Evolutionary conservation across 768 basidiomycete genomes (phyloP).

Genomic region (Pisolithus sp.): DNA sequence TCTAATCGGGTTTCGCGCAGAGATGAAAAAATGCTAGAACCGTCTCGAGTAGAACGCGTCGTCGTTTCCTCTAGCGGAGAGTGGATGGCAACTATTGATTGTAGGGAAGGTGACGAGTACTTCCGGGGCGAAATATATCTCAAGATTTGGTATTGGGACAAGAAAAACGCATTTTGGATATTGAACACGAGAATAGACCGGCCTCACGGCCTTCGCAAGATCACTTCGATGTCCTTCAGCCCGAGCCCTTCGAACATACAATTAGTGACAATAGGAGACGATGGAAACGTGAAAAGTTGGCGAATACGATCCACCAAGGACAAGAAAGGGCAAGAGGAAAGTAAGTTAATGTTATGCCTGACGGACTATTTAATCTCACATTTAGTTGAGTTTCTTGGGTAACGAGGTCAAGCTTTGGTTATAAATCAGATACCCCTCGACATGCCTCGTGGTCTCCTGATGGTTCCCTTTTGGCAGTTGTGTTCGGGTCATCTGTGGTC

Average conservation of each 20-base stretch:
- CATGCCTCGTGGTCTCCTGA: slow-evolving; percentile 78
- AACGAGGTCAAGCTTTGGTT: slow-evolving; percentile 63
- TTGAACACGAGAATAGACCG: slow-evolving; percentile 87
- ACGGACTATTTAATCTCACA: neutral
- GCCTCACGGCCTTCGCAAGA: slow-evolving; percentile 65
- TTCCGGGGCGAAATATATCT: slow-evolving; percentile 69
- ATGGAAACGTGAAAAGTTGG: slow-evolving; percentile 81
- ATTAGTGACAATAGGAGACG: slow-evolving; percentile 70
- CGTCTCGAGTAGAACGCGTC: slow-evolving; percentile 65
- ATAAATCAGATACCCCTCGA: slow-evolving; percentile 61
- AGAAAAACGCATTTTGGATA: slow-evolving; percentile 52
- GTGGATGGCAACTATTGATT: slow-evolving; percentile 93
- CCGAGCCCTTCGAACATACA: slow-evolving; percentile 36
- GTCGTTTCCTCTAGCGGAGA: slow-evolving; percentile 61
- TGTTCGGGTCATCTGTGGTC: slow-evolving; percentile 58
- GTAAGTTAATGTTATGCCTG: slow-evolving; percentile 30
- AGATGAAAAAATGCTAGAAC: slow-evolving; percentile 71
- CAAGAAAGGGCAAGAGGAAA: slow-evolving; percentile 45
- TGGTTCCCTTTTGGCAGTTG: slow-evolving; percentile 75
- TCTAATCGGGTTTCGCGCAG: slow-evolving; percentile 84
- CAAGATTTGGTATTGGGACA: slow-evolving; percentile 89
- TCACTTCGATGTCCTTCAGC: slow-evolving; percentile 68
- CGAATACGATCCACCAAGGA: slow-evolving; percentile 43
- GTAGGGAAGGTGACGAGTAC: slow-evolving; percentile 57
- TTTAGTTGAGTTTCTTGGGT: slow-evolving; percentile 54